Evolutionary conservation across 768 basidiomycete genomes (phyloP).

Genomic region (Pisolithus microcarpus): DNA sequence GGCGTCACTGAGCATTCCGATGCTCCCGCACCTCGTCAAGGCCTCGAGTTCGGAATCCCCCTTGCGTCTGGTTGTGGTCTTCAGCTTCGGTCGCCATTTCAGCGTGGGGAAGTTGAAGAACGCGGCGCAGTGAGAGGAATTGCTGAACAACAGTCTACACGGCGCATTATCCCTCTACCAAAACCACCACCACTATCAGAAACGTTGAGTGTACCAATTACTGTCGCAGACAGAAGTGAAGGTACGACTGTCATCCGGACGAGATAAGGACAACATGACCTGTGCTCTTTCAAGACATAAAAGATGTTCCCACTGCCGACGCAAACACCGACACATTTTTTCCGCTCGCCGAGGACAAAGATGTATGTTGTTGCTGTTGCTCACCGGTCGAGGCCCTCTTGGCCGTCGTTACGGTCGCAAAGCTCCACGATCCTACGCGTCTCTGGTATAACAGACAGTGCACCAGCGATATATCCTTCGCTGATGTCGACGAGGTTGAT

Average conservation of each 20-base stretch:
- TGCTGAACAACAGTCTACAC: conserved; percentile 60
- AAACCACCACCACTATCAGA: conserved; percentile 21
- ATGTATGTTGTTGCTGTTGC: too few species aligned
- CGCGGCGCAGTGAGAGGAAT: conserved; percentile 2
- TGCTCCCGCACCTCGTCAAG: conserved; percentile 27
- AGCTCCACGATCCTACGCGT: conserved; percentile 79
- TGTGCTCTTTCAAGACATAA: conserved; percentile 75
- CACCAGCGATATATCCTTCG: conserved; percentile 45
- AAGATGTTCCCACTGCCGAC: conserved; percentile 8
- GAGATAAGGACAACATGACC: conserved; percentile 82
- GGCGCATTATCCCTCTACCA: conserved; percentile 73
- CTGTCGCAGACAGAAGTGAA: conserved; percentile 34
- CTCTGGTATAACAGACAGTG: conserved; percentile 71
- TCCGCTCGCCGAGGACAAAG: neutral
- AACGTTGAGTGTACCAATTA: conserved; percentile 8
- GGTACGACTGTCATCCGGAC: conserved; percentile 62
- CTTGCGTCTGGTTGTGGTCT: conserved; percentile 24
- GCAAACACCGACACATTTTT: conserved; percentile 12
- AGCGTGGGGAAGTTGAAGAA: conserved; percentile 1
- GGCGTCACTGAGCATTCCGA: conserved; percentile 21
- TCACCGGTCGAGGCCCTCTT: too few species aligned
- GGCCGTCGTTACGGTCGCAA: conserved; percentile 28
- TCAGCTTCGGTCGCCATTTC: conserved; percentile 24
- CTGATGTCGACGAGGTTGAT: neutral
- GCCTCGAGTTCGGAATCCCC: conserved; percentile 16